Base-by-base conservation (phyloP, 225 moss, liverwort and hornwort species). In the Polytrichum commune region DNA sequence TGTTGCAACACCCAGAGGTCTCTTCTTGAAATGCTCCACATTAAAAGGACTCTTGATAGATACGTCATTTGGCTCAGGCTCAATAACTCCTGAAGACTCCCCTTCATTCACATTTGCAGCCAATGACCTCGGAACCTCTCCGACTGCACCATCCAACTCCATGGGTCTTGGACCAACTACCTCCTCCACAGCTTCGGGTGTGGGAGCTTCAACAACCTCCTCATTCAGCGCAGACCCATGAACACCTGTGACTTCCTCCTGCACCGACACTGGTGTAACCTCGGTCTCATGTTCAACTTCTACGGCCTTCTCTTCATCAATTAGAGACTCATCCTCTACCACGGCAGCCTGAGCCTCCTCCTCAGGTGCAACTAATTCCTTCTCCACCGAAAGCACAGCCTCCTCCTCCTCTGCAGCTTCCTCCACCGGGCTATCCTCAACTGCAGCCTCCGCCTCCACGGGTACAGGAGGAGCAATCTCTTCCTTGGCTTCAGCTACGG, bases 101-200 rank as follows among this genome's bases (percentile, higher is more conserved):
- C 22, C 63, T 64, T 64, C 63, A 64, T 18, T 24, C 18, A 6
- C 16, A 27, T 2, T 1, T 4, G 19, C 26, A 8, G 0, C 1
- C 28, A 26, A 6, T 13, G 26, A 64, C 2, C 18, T 38, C 7
- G 38, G 35, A 27, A 30, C 19, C n/a, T 7, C 33, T 18, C 3
- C 62, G 10, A 10, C 38, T 38, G 38, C 38, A 10, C 5, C 57
- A n/a, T 58, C 8, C 1, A 1, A n/a, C 5, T 58, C n/a, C 23
- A 0, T 5, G 0, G 0, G 5, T 5, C 0, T n/a, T 0, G 0
- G n/a, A 58, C 1, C 5, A 7, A 1, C 4, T 1, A 22, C 57
- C 57, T 19, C 57, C 3, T 56, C 19, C 19, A 4, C 1, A 0
- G 5, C 57, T 20, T 20, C 5, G 0, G n/a, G 5, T 8, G 23